Base-by-base conservation (phyloP, 108 stramenopile species). In the Discostella stelligeroides region DNA sequence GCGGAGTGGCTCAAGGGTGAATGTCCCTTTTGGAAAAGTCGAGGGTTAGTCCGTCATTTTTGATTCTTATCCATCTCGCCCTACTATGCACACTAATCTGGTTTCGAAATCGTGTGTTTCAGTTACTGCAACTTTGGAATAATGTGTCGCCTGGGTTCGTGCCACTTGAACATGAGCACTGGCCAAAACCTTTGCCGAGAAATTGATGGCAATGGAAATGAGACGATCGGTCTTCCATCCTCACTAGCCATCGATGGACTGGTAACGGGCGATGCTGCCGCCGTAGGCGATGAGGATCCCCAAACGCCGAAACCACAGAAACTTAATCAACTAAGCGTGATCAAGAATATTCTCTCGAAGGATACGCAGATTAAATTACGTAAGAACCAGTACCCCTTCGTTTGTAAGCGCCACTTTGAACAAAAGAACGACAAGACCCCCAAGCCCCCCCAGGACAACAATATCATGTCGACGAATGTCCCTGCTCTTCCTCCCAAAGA, bases 341-440 rank as follows among this genome's bases (percentile, higher is more conserved):
- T 82, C 40, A 56, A 75, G 63, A 90, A 87, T 62, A 29, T 81
- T 8, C 53, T 92, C 25, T 76, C 86, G 24, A 87, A 77, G 53
- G 83, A 89, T 27, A 84, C 85, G 7, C 75, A 73, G 60, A 53
- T 65, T 15, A 76, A 83, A 42, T 67, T 97, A 3, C 81, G 96
- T 4, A 92, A 91, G 63, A 90, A 89, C 20, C 86, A 73, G 38
- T 96, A 92, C 68, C 86, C 90, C 9, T 96, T 96, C 66, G 68
- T 81, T 20, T 85, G 82, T 74, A 76, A 88, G 65, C 84, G 91
- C 25, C 78, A 87, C 50, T 79, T 64, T 55, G 80, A 86, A 48
- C 60, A 48, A 59, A 37, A 73, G 47, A 53, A 55, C 21, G 46
- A 60, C 43, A 78, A 84, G 63, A 59, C 43, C 5, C 2, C 43